Evolutionary conservation across 306 rosid genomes (phyloP).

Genomic region (Castanopsis chinensis): DNA sequence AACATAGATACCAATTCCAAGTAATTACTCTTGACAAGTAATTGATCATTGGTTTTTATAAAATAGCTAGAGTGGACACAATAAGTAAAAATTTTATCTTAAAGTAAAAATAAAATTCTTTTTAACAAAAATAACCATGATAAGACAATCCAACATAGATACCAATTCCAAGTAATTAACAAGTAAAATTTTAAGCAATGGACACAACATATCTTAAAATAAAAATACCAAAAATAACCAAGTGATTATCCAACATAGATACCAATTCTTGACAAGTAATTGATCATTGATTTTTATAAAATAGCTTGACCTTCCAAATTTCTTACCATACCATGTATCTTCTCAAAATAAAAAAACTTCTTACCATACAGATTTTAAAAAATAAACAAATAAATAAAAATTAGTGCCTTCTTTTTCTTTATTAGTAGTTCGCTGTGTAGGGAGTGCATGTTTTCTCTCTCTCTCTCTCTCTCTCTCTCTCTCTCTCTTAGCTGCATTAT

Average conservation of each 20-base stretch:
- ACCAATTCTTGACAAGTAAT: background rate
- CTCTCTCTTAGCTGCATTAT: background rate
- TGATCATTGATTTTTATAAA: background rate
- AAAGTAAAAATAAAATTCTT: too few species aligned
- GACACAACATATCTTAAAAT: too few species aligned
- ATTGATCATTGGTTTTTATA: too few species aligned
- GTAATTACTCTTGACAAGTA: too few species aligned
- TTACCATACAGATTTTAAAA: background rate
- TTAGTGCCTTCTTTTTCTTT: background rate
- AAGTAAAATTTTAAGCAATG: too few species aligned
- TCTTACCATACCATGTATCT: background rate
- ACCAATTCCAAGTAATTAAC: background rate
- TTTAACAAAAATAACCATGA: too few species aligned
- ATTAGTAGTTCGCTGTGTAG: conserved; percentile 41
- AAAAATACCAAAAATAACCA: too few species aligned
- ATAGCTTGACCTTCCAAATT: background rate
- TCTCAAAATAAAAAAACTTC: background rate
- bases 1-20: background rate
- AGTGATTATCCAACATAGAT: too few species aligned
- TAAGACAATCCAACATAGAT: too few species aligned
- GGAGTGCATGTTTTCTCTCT: conserved; percentile 13
- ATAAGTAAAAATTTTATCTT: too few species aligned
- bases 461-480: conserved; percentile 16
- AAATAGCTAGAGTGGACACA: too few species aligned
- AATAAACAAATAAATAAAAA: background rate